These are phyloP conservation scores for Hymenoscyphus fructigenus DNA, from an alignment of 2,329 filamentous ascomycete species.

Conservation along the genomic window DNA sequence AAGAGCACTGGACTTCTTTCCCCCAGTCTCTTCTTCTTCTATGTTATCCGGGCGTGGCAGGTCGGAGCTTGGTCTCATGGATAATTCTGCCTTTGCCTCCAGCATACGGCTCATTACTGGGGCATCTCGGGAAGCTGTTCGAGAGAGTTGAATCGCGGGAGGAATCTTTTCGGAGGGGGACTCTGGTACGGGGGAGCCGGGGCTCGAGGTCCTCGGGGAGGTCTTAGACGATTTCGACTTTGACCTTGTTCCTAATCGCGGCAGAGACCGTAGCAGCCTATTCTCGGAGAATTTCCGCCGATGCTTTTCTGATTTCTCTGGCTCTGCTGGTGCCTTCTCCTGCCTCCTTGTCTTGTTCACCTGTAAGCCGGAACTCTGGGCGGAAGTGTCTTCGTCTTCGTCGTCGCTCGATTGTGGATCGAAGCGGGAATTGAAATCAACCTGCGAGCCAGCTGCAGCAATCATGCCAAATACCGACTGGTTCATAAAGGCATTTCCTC, in stretches of 20 bases:
- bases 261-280: conserved; percentile 64
- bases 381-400: conserved; percentile 46
- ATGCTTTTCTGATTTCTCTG: conserved; percentile 43
- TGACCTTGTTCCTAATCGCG: conserved; percentile 47
- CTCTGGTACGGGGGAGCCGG: conserved; percentile 24
- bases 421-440: conserved; percentile 79
- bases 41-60: conserved; percentile 37
- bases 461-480: conserved; percentile 94
- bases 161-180: conserved; percentile 35
- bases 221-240: conserved; percentile 42
- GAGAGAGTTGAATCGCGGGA: conserved; percentile 37
- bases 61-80: conserved; percentile 57
- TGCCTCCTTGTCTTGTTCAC: conserved; percentile 29
- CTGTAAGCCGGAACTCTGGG: conserved; percentile 24
- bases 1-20: conserved; percentile 55
- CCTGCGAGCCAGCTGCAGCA: conserved; percentile 72
- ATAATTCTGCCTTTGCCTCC: conserved; percentile 66
- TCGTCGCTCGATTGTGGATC: conserved; percentile 80
- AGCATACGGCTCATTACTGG: conserved; percentile 78
- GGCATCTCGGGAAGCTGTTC: conserved; percentile 49
- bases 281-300: conserved; percentile 62
- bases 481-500: conserved; percentile 60
- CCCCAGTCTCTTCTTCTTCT: conserved; percentile 30
- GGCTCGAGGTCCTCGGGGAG: conserved; percentile 30
- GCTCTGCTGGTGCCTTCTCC: conserved; percentile 33